These are phyloP conservation scores for Solanum piurae DNA, from an alignment of 257 asterid genomes.

Conservation along the genomic window DNA sequence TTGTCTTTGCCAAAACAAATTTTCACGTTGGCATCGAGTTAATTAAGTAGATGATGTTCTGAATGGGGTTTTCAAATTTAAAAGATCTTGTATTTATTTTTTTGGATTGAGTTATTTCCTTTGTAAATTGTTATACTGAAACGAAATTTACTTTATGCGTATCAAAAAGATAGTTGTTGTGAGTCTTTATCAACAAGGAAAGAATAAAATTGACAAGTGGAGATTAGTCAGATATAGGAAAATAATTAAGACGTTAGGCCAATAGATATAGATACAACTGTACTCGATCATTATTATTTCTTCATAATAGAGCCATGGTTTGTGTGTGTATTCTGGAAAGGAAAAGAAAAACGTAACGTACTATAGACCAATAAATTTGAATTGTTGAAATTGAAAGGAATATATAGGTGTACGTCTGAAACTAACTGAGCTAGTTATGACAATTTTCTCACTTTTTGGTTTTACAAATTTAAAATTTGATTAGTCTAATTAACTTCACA, in stretches of 20 bases:
- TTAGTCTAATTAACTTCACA: not conserved
- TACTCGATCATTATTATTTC: not conserved
- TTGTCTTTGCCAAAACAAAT: too few species aligned
- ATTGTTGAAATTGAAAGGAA: not conserved
- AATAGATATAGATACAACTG: too few species aligned
- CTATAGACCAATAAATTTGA: not conserved
- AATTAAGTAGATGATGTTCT: too few species aligned
- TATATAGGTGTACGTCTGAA: not conserved
- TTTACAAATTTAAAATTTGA: too few species aligned
- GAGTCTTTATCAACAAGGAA: too few species aligned
- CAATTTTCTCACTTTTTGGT: too few species aligned
- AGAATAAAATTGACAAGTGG: not conserved
- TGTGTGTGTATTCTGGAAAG: not conserved
- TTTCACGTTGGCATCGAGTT: too few species aligned
- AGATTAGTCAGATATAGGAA: not conserved
- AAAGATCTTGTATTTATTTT: too few species aligned
- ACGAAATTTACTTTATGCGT: not conserved
- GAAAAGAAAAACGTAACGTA: not conserved
- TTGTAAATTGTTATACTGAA: too few species aligned
- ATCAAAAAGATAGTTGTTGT: accelerated
- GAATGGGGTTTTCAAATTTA: too few species aligned
- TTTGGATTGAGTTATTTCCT: too few species aligned
- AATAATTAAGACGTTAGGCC: not conserved
- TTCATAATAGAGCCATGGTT: not conserved
- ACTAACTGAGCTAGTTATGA: not conserved